Base-by-base conservation (phyloP, 129 eudicot species). In the Flaveria trinervia region DNA sequence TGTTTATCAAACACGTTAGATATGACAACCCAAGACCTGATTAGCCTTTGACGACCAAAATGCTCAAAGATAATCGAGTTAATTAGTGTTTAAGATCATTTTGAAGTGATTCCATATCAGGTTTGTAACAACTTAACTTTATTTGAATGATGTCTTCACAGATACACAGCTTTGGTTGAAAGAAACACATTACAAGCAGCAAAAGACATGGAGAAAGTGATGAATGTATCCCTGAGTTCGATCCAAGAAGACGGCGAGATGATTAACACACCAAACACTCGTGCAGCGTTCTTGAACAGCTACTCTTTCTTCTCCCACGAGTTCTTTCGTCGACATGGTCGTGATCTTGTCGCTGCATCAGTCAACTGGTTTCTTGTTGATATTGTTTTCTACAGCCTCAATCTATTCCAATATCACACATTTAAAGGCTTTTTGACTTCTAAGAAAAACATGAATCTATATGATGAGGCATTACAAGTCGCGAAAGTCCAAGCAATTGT, bases 131-230 rank as follows among this genome's bases (percentile, higher is more conserved):
- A 17, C 36, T 30, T 30, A 59, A 55, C 62, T 3, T 11, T 10
- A 2, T 22, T 2, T 59, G 43, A 28, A 61, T 61, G 17, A 13
- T 61, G 68, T 28, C 28, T 67, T 41, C 20, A 71, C 75, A 85
- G 89, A 70, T 88, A 62, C 82, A 88, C 92, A 25, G 92, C 89
- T 70, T 74, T 83, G 81, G 89, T 88, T 50, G 92, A 88, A 74
- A 77, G 64, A n/a, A 85, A 85, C 70, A 81, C 81, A 22, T 60
- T 77, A n/a, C 84, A 83, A 74, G 92, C 92, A 65, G 85, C 87
- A 52, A 80, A 77, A 67, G 86, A 88, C 78, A 85, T 88, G 89
- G 85, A 82, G 60, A 88, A 77, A 74, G 85, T 88, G 69, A 46
- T 88, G 10, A 81, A 83, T 2, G 80, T 85, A 30, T 54, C 87